Evolutionary conservation across 768 basidiomycete genomes (phyloP).

Genomic region (Naganishia onofrii): DNA sequence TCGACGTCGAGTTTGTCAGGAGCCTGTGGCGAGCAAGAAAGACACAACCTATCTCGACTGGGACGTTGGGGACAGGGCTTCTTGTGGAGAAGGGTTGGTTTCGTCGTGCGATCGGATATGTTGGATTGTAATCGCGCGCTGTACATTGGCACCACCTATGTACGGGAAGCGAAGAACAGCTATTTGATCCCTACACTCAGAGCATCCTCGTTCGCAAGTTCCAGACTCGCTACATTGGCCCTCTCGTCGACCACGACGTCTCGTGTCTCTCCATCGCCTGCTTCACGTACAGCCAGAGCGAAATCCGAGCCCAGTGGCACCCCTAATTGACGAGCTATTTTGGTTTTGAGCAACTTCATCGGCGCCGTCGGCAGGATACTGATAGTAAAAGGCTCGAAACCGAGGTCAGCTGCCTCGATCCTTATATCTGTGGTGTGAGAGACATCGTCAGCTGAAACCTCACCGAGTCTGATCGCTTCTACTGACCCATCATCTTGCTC

Average conservation of each 20-base stretch:
- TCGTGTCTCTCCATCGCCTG: background rate
- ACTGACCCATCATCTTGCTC: constrained; percentile 46
- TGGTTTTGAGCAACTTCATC: constrained; percentile 35
- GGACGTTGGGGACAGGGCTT: background rate
- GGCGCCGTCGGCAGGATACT: constrained; percentile 37
- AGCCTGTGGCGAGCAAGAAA: constrained; percentile 6
- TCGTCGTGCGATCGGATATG: constrained; percentile 10
- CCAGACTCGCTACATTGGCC: constrained; percentile 2
- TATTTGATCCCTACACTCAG: background rate
- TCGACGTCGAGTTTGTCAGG: constrained; percentile 28
- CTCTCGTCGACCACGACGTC: constrained; percentile 25
- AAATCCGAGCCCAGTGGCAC: constrained; percentile 14
- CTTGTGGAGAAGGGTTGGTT: constrained; percentile 22
- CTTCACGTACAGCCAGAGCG: constrained; percentile 9
- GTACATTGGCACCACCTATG: background rate
- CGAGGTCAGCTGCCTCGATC: background rate
- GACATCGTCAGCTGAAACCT: background rate
- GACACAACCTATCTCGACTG: background rate
- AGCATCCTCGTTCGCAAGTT: background rate
- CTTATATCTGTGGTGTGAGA: constrained; percentile 1
- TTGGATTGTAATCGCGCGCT: background rate
- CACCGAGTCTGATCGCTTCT: background rate
- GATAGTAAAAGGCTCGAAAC: constrained; percentile 11
- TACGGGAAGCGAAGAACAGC: background rate
- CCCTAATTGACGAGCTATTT: constrained; percentile 31